These are phyloP conservation scores for Ceriops tagal DNA, from an alignment of 345 rosid genomes.

Conservation along the genomic window DNA sequence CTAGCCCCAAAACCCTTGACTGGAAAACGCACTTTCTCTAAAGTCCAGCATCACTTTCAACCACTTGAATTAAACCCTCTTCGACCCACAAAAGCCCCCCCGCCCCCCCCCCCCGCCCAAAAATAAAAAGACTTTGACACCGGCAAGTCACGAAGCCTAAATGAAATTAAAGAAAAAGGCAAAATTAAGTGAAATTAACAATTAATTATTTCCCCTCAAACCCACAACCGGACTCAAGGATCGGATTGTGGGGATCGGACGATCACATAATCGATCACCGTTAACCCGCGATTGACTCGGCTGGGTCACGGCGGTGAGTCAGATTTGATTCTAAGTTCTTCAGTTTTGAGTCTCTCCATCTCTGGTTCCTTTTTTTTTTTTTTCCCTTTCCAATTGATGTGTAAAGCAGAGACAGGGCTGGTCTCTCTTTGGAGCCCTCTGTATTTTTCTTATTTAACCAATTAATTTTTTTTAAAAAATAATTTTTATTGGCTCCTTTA, in stretches of 20 bases:
- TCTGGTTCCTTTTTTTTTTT: neutral
- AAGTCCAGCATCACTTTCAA: conserved; percentile 55
- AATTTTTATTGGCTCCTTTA: too few species aligned
- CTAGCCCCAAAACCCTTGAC: conserved; percentile 8
- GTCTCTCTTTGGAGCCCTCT: neutral
- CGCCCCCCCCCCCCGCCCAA: neutral
- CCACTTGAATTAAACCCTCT: neutral
- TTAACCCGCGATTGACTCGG: neutral
- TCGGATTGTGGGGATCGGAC: neutral
- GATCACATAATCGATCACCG: neutral
- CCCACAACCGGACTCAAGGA: conserved; percentile 6
- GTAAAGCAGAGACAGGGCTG: conserved; percentile 1
- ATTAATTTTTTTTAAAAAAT: neutral
- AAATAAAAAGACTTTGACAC: neutral
- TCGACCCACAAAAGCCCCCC: neutral
- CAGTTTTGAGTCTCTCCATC: neutral
- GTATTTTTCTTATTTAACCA: neutral
- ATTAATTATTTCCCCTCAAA: conserved; percentile 1
- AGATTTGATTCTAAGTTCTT: neutral
- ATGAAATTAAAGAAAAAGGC: neutral
- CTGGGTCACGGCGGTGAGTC: conserved; percentile 5
- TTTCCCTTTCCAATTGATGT: neutral
- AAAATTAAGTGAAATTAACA: neutral
- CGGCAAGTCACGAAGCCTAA: conserved; percentile 5
- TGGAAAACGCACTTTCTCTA: conserved; percentile 35